Base-by-base conservation (phyloP, 139 green algal genomes). In the Eudorina sp. region DNA sequence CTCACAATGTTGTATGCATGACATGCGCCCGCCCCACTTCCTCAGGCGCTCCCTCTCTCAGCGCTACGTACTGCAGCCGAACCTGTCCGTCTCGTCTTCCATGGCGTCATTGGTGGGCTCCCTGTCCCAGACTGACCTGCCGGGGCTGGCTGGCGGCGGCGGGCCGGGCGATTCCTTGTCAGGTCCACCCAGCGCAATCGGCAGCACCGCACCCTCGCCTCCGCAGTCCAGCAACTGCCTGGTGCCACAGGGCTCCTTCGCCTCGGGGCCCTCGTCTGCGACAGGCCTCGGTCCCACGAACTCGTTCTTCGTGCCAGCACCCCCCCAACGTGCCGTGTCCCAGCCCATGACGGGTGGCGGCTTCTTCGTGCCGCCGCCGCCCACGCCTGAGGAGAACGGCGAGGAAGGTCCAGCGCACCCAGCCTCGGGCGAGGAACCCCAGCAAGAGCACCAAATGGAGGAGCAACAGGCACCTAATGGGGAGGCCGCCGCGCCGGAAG, bases 1-100 rank as follows among this genome's bases (percentile, higher is more conserved):
- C n/a, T n/a, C n/a, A n/a, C n/a, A n/a, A n/a, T n/a, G n/a, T n/a
- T n/a, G n/a, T n/a, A n/a, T n/a, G n/a, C n/a, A n/a, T n/a, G n/a
- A n/a, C n/a, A n/a, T n/a, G n/a, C n/a, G n/a, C n/a, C n/a, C n/a
- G n/a, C 58, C 58, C 58, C 9, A 9, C 38, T 34, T 23, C 29
- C n/a, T 7, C 70, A 89, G 83, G 62, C 83, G 83, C 38, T 73
- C 83, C 43, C 31, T 88, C 21, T 85, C 68, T 3, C 75, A 92
- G 76, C 89, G 89, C 36, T 92, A 92, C 36, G 89, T 88, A 4
- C 25, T 92, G 23, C 89, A 92, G 69, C 69, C 13, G 43, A 92
- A 92, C 70, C 69, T 92, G 18, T 90, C 84, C 16, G 79, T 92
- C n/a, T 89, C 82, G 21, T 89, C 66, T 27, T 75, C 80, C 48